Base-by-base conservation (phyloP, 2,329 filamentous ascomycete genomes). In the Apiospora marii region DNA sequence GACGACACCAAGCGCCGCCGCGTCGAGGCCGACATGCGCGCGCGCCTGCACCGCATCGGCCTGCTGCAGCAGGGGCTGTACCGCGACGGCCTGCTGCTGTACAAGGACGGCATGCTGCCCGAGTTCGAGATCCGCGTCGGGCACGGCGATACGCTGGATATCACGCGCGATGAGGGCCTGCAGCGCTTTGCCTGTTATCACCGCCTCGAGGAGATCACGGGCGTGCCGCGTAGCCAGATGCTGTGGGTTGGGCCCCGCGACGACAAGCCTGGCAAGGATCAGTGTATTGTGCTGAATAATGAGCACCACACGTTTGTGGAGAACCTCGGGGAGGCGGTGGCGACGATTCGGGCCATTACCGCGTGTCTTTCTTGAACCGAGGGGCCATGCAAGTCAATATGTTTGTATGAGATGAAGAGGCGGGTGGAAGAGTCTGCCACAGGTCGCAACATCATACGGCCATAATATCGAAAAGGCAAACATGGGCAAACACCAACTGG, bases 1-100 rank as follows among this genome's bases (percentile, higher is more conserved):
- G 78, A 83, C 70, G 83, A 83, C 72, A 81, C 78, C 37, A 84
- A 84, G 76, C 81, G 82, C 48, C 81, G 80, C 69, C 77, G 82
- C 46, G 82, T 84, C 41, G 82, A 83, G 75, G 76, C 76, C 5
- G 82, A 84, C 72, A 74, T 84, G 58, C 76, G 75, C 24, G 75
- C 71, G 44, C 79, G 82, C 10, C 76, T 84, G 46, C 46, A 3
- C 46, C 22, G 3, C 22, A 81, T 82, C 0, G 79, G 78, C 8
- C 74, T 84, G 16, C 83, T 41, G 8, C 37, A n/a, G n/a, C 82
- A 82, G 0, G 79, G 78, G 7, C 74, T 84, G 13, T 83, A 10
- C 7, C 8, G 37, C 37, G 37, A 41, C 37, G 7, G 37, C 37
- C 37, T 82, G 2, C 82, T 84, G 71, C 83, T 83, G 19, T 7